Evolutionary conservation across 2,329 filamentous ascomycete genomes (phyloP), one percentile per base, ranked within the genome.

Genomic region (Simplicillium sp.): DNA sequence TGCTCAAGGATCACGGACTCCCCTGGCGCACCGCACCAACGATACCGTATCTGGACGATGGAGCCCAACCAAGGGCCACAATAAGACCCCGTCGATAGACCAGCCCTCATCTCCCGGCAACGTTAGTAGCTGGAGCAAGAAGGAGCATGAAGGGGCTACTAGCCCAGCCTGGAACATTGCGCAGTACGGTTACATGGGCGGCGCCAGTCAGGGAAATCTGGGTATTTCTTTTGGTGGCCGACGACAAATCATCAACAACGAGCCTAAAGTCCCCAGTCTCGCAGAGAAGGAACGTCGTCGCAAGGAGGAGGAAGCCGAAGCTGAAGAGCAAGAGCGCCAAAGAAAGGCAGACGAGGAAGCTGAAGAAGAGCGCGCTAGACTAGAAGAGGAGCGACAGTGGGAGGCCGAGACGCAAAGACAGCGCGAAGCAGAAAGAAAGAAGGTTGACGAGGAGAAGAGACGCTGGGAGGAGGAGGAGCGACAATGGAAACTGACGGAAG

Each of bases 141-240:
- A 76, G 60, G 75, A 77, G 41, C 87, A 96, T 50, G 85, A 96
- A 60, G 77, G 77, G 13, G 74, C 73, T 35, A 96, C 89, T 2
- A 73, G 82, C 18, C 92, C 92, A 0, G 92, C 92, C 2, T 98
- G 92, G 92, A 98, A 97, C 58, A 97, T 97, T 51, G 84, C 89
- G 43, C 92, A 98, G 58, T 98, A 98, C 57, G 89, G 92, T 7
- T 98, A 96, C 62, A 92, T 97, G 84, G 92, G 92, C 43, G 92
- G 92, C 37, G 92, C 92, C 18, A 96, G 87, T 54, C 92, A 98
- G 60, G 90, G 87, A 3, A 97, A 94, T 53, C 80, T 96, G 46
- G 92, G 92, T 14, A 87, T 98, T 51, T 80, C 86, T 11, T 97
- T 97, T 61, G 92, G 92, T 42, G 87, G 82, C 14, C 78, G 89